Percentiles rank a stretch among this genome's conserved stretches.
Conservation (phyloP, 495 filamentous ascomycete genomes). For the Penicillium longicatenatum region DNA sequence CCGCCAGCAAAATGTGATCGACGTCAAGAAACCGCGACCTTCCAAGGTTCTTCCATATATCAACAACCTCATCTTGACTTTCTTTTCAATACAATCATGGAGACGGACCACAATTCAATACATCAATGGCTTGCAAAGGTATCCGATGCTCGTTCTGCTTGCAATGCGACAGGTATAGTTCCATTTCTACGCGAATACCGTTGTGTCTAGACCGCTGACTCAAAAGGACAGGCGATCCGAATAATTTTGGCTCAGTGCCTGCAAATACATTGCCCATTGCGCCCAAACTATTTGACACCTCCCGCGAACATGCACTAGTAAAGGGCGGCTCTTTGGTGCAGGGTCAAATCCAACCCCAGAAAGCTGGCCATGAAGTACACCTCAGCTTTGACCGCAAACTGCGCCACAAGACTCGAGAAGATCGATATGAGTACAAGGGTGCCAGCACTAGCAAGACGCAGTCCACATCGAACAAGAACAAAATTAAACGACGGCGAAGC, state of each 20-base stretch:
- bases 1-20: not conserved
- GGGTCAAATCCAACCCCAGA: not conserved
- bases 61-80: not conserved
- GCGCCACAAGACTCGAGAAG: constrained; percentile 62
- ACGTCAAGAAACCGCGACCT: not conserved
- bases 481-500: constrained; percentile 31
- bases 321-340: too few relatives aligned
- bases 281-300: not conserved
- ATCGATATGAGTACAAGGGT: constrained; percentile 52
- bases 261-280: not conserved
- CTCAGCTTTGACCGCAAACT: constrained; percentile 55
- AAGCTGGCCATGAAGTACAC: not conserved
- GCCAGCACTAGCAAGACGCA: constrained; percentile 2
- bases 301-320: not conserved
- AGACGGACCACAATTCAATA: constrained; percentile 2
- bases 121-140: constrained; percentile 19
- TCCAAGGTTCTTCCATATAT: not conserved
- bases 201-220: not conserved
- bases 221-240: not conserved
- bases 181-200: not conserved
- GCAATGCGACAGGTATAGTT: not conserved
- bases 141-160: not conserved
- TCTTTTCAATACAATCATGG: not conserved
- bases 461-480: constrained; percentile 36
- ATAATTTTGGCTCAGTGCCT: not conserved